Percentiles rank a stretch among this genome's conserved stretches.
These are phyloP conservation scores for Solanum raphanifolium DNA, from an alignment of 257 asterid species.

Conservation along the genomic window DNA sequence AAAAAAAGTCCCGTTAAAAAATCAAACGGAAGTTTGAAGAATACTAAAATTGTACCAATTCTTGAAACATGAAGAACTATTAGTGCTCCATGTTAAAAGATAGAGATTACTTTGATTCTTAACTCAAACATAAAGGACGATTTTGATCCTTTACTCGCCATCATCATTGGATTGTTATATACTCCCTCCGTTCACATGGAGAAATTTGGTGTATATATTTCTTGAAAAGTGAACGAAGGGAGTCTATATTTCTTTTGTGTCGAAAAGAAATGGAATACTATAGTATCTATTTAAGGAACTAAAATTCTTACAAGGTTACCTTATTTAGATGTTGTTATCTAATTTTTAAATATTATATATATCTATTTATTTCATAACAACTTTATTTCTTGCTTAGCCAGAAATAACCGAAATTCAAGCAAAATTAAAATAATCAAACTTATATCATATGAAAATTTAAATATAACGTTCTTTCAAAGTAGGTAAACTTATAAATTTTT, in stretches of 20 bases:
- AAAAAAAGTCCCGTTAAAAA: too few species aligned
- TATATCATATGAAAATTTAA: not conserved
- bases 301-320: not conserved
- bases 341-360: not conserved
- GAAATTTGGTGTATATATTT: not conserved
- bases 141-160: not conserved
- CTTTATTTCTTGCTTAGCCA: not conserved
- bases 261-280: not conserved
- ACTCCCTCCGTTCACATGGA: not conserved
- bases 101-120: too few species aligned
- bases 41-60: too few species aligned
- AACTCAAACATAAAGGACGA: too few species aligned
- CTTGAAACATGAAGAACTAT: too few species aligned
- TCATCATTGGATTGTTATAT: not conserved
- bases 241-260: not conserved
- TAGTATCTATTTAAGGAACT: not conserved
- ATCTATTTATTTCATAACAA: not conserved
- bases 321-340: not conserved
- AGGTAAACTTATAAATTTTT: not conserved
- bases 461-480: not conserved
- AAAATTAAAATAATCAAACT: not conserved
- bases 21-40: too few species aligned
- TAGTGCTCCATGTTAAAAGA: too few species aligned
- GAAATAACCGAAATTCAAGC: not conserved
- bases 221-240: not conserved